These are phyloP conservation scores for Botrytis squamosa DNA, from an alignment of 2,329 filamentous ascomycete species.

Conservation along the genomic window DNA sequence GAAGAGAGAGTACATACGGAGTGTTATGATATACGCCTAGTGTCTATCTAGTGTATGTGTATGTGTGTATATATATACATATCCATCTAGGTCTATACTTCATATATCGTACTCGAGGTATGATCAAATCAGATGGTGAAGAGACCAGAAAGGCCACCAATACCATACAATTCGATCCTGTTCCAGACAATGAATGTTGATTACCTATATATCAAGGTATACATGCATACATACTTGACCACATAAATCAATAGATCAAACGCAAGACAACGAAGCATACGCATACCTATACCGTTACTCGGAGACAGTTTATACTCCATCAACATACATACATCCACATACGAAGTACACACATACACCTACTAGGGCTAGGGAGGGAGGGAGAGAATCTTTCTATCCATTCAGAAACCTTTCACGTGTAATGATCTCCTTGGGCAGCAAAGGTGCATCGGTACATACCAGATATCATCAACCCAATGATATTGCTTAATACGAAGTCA, in stretches of 20 bases:
- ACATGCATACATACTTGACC: not conserved
- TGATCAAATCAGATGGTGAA: not conserved
- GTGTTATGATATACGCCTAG: not conserved
- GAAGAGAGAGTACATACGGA: not conserved
- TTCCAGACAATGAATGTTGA: not conserved
- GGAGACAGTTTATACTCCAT: not conserved
- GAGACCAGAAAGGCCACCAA: not conserved
- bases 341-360: not conserved
- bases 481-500: not conserved
- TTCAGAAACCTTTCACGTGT: not conserved
- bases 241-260: not conserved
- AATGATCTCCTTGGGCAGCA: not conserved
- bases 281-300: not conserved
- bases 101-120: not conserved
- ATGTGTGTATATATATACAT: too few species aligned
- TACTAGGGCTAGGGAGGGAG: not conserved
- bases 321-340: not conserved
- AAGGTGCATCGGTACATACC: not conserved
- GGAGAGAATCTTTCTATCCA: not conserved
- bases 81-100: too few species aligned
- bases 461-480: not conserved
- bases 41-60: not conserved
- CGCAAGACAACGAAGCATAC: constrained; percentile 1
- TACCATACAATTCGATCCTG: not conserved
- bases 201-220: not conserved